These are phyloP conservation scores for Cornus kousa DNA, from an alignment of 148 eudicot genomes.

Conservation along the genomic window DNA sequence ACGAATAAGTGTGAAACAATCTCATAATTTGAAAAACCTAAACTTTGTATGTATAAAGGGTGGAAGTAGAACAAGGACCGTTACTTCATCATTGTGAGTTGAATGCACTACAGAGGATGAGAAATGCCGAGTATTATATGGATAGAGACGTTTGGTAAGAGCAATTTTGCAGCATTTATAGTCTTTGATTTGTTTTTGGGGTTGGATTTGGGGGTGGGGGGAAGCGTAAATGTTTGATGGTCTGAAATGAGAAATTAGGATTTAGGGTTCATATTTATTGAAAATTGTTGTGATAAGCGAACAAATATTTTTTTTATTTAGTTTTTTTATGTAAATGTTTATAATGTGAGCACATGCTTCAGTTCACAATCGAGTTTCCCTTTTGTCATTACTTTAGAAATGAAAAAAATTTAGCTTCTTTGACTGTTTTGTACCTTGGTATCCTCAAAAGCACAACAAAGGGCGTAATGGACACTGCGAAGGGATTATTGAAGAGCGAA, in stretches of 20 bases:
- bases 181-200: no score
- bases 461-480: not conserved
- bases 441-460: not conserved
- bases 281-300: no score
- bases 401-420: not conserved
- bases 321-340: not conserved
- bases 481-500: slow-evolving; percentile 17
- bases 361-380: not conserved
- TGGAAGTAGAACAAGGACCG: not conserved
- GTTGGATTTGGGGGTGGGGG: no score
- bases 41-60: not conserved
- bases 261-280: no score
- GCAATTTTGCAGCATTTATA: not conserved
- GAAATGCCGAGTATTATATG: no score
- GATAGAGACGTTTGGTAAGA: not conserved
- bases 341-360: not conserved
- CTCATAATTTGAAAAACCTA: no score
- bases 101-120: no score
- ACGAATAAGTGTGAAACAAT: no score
- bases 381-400: not conserved
- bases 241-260: no score
- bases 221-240: not conserved
- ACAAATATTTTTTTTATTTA: no score
- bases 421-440: not conserved
- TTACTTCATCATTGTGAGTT: no score